Conservation (phyloP, 176 grass and related monocot genomes). For the Lolium rigidum region DNA sequence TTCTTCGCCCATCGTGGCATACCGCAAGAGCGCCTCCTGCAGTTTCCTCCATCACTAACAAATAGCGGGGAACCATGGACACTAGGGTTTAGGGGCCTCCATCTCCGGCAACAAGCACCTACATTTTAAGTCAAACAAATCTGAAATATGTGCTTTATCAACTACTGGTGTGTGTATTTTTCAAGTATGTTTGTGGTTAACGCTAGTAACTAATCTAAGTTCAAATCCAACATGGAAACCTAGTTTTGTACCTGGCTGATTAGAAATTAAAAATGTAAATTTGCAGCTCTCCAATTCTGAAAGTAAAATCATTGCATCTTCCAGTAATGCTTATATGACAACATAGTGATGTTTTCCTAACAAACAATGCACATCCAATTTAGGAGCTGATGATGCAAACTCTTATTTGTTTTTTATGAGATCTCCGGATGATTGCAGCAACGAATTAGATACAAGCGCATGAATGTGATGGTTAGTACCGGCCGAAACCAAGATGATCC, state of each 20-base stretch:
- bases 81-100: no score
- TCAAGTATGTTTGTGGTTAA: background rate
- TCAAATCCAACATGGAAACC: background rate
- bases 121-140: background rate
- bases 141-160: background rate
- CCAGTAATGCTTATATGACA: background rate
- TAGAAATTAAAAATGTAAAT: background rate
- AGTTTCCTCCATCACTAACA: no score
- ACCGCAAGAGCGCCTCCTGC: no score
- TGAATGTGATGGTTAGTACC: conserved; percentile 43
- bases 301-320: no score
- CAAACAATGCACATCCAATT: background rate
- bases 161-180: background rate
- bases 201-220: background rate
- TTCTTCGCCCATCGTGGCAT: no score
- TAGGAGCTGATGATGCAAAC: background rate
- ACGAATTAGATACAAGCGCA: background rate
- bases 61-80: no score
- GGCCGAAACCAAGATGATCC: conserved; percentile 95
- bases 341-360: background rate
- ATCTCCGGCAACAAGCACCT: background rate
- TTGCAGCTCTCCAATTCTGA: no score
- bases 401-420: background rate
- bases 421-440: background rate
- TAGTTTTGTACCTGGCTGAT: background rate